Percentiles rank a stretch among this genome's conserved stretches.
phyloP scores from a whole-genome alignment of 192 early-diverging fungal genomes.

The Backusella westeae region DNA sequence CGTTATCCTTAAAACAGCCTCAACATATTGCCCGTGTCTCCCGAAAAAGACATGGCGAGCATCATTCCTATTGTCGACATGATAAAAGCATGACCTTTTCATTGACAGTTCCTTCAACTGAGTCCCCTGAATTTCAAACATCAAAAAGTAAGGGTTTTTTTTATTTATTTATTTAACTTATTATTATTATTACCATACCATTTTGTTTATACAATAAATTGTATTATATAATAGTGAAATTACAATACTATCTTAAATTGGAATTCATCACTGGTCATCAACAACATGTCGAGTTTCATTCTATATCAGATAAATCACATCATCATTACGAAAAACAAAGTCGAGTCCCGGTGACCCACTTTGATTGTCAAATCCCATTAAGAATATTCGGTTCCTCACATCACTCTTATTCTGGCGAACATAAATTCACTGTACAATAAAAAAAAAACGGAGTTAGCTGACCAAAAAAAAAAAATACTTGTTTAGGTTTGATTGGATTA shows the following conservation, averaged over 20 bases:
- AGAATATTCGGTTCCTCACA: neutral
- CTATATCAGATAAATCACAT: slow-evolving; percentile 50
- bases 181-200: neutral
- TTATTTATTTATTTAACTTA: too few species aligned
- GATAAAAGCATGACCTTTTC: slow-evolving; percentile 70
- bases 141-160: slow-evolving; percentile 50
- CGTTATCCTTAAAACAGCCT: slow-evolving; percentile 47
- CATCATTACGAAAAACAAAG: slow-evolving; percentile 54
- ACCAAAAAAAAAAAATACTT: slow-evolving; percentile 9
- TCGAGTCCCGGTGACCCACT: slow-evolving; percentile 54
- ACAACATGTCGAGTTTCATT: slow-evolving; percentile 34
- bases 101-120: slow-evolving; percentile 62
- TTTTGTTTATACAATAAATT: neutral
- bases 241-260: slow-evolving; percentile 68
- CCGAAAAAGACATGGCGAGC: slow-evolving; percentile 72
- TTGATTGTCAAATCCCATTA: slow-evolving; percentile 6
- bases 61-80: slow-evolving; percentile 77
- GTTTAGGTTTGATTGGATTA: slow-evolving; percentile 13
- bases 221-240: slow-evolving; percentile 45
- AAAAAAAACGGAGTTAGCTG: neutral
- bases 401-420: neutral
- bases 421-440: slow-evolving; percentile 10
- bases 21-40: slow-evolving; percentile 59
- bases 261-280: slow-evolving; percentile 67
- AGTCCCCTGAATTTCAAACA: slow-evolving; percentile 76